Conservation (phyloP, 805 yeast species). For the Candida cerambycidarum region DNA sequence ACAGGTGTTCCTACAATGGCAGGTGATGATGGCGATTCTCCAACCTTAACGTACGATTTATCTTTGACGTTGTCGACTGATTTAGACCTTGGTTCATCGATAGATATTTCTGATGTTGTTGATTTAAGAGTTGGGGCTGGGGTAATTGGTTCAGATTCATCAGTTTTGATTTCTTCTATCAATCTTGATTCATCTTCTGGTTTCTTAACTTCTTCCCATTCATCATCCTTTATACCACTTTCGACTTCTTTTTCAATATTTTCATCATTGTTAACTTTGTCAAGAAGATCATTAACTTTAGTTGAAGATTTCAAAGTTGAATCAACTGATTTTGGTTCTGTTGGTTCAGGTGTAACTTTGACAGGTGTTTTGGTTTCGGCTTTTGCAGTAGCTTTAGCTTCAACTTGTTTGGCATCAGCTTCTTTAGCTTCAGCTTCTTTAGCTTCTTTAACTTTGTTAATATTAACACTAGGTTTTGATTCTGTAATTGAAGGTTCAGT, state of each 20-base stretch:
- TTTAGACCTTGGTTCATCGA: constrained; percentile 12
- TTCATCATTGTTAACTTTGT: constrained; percentile 38
- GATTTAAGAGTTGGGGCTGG: constrained; percentile 15
- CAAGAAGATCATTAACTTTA: constrained; percentile 34
- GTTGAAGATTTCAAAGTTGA: constrained; percentile 36
- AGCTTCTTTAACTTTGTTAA: constrained; percentile 28
- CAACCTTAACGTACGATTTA: background rate
- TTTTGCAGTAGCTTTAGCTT: constrained; percentile 14
- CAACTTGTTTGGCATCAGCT: constrained; percentile 19
- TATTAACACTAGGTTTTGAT: constrained; percentile 34
- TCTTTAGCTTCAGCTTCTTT: constrained; percentile 19
- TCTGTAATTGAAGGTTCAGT: constrained; percentile 49
- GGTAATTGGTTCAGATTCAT: constrained; percentile 10
- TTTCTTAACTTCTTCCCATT: constrained; percentile 41
- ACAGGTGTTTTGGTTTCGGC: constrained; percentile 12
- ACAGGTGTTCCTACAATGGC: constrained; percentile 1
- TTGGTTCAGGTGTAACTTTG: constrained; percentile 13
- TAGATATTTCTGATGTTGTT: constrained; percentile 5
- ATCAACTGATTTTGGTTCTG: constrained; percentile 29
- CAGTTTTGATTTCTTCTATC: constrained; percentile 11
- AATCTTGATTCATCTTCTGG: constrained; percentile 19
- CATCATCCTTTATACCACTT: constrained; percentile 33
- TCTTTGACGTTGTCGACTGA: constrained; percentile 7
- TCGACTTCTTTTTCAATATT: constrained; percentile 35
- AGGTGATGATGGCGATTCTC: constrained; percentile 6